A percentile compares a stretch with the other conserved stretches of the same genome.
Evolutionary conservation across 2,329 filamentous ascomycete species (phyloP).

Genomic region (Cadophora sp.): DNA sequence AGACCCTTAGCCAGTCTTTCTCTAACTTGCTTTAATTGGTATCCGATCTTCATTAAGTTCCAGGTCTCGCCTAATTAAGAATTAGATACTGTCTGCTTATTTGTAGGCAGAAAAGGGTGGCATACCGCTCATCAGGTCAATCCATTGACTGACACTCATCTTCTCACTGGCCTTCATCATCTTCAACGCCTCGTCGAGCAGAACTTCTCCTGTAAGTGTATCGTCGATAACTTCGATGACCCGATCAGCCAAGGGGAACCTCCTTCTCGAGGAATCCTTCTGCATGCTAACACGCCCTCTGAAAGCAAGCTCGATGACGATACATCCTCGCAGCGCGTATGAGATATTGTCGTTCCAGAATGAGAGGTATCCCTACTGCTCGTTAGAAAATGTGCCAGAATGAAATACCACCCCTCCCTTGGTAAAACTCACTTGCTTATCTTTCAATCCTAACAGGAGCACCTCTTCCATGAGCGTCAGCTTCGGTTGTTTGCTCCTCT

Average conservation of each 20-base stretch:
- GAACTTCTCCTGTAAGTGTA: constrained; percentile 92
- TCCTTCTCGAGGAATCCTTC: constrained; percentile 89
- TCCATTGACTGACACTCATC: constrained; percentile 99
- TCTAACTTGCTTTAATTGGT: constrained; percentile 98
- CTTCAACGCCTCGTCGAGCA: constrained; percentile 96
- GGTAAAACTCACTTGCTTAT: constrained; percentile 82
- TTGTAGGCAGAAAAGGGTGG: constrained; percentile 20
- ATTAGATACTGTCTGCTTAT: constrained; percentile 25
- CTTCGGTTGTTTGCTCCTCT: constrained; percentile 97
- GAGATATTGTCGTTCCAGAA: constrained; percentile 99
- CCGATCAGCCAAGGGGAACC: constrained; percentile 91
- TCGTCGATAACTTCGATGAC: constrained; percentile 98
- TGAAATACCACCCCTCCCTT: constrained; percentile 23
- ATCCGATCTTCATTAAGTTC: constrained; percentile 99
- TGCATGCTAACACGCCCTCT: constrained; percentile 98
- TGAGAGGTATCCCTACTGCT: constrained; percentile 84
- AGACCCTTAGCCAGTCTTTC: constrained; percentile 96
- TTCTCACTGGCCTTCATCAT: constrained; percentile 99
- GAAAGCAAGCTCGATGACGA: constrained; percentile 97
- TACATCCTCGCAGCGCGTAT: constrained; percentile 95
- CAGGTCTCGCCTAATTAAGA: constrained; percentile 83
- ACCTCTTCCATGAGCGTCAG: constrained; percentile 99
- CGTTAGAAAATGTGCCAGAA: constrained; percentile 27
- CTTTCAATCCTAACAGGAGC: constrained; percentile 91
- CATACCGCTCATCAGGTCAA: constrained; percentile 95